Base-by-base conservation (phyloP, 192 early-diverging fungal genomes). In the Haplosporangium gracile region DNA sequence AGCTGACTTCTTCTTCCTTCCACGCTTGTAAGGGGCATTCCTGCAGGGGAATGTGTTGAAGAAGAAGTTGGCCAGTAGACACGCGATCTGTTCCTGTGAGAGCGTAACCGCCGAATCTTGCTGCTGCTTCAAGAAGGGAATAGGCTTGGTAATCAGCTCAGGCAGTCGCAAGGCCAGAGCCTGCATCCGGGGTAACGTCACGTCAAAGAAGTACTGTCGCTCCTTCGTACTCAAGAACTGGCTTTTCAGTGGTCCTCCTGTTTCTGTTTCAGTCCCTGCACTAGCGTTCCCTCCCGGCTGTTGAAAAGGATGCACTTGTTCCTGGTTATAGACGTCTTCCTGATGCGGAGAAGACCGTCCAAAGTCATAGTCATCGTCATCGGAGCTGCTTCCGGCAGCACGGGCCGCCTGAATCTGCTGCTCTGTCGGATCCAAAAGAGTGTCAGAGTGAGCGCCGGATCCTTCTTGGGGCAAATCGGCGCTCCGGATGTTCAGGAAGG, bases 1-100 rank as follows among this genome's bases (percentile, higher is more conserved):
- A 0, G 32, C 65, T 0, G 75, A 45, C 49, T 40, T 80, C 26
- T 77, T 81, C 47, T 76, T 72, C 75, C 83, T 76, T 20, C 78
- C 74, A 6, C 74, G 38, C 40, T 86, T 86, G 63, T 74, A 77
- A 9, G 84, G 84, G 0, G 65, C 40, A 36, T 86, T 80, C 22
- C 84, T 60, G 16, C 84, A 72, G 9, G 84, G 84, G 29, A 86
- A 78, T 0, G 84, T 86, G 53, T 86, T 86, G 43, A 86, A 86
- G 72, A 86, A 86, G 49, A 79, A 79, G 68, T 86, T 86, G 74
- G 84, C 78, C 38, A 74, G 73, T 16, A 86, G 47, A 43, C 84
- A 86, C 20, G 84, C 84, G 43, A 86, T 86, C 72, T 86, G 84
- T 68, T 86, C 84, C 75, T 86, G 84, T 5, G 78, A 80, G 5